Percentiles rank a stretch among this genome's conserved stretches.
phyloP scores from a whole-genome alignment of 2,329 filamentous ascomycete species.

The Sclerotinia minor region DNA sequence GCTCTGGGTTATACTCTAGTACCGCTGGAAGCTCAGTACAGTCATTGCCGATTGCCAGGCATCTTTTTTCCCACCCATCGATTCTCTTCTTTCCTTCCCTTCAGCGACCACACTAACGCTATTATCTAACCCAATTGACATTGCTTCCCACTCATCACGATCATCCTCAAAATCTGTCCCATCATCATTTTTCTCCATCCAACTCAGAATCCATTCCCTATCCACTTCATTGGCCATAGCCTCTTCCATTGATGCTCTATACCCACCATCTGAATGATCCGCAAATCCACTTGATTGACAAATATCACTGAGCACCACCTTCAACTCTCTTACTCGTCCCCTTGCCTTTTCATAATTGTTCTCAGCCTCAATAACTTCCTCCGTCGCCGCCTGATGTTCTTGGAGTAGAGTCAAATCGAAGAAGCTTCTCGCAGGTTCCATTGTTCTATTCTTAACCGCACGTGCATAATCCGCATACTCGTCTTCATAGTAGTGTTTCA shows the following conservation, averaged over 20 bases:
- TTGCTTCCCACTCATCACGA: constrained; percentile 17
- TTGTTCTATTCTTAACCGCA: constrained; percentile 12
- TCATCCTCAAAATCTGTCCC: neutral
- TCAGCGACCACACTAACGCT: constrained; percentile 22
- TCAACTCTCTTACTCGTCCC: constrained; percentile 14
- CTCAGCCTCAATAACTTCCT: constrained; percentile 25
- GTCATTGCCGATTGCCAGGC: neutral
- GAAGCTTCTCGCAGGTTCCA: constrained; percentile 17
- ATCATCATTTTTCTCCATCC: constrained; percentile 27
- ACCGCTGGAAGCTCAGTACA: neutral
- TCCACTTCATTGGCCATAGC: constrained; percentile 26
- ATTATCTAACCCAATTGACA: constrained; percentile 4
- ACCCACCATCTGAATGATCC: constrained; percentile 29
- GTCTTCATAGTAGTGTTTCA: constrained; percentile 23
- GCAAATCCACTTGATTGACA: constrained; percentile 30
- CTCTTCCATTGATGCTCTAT: constrained; percentile 29
- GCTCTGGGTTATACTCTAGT: neutral
- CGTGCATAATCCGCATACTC: constrained; percentile 20
- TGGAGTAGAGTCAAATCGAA: constrained; percentile 28
- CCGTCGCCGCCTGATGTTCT: constrained; percentile 15
- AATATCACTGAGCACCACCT: constrained; percentile 14
- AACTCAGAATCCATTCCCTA: constrained; percentile 27
- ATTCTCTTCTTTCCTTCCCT: constrained; percentile 21
- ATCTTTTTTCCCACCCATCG: constrained; percentile 8
- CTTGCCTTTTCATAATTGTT: constrained; percentile 19